Evolutionary conservation across 768 basidiomycete species (phyloP), one percentile per base, ranked within the genome.

Genomic region (Pisolithus tinctorius): DNA sequence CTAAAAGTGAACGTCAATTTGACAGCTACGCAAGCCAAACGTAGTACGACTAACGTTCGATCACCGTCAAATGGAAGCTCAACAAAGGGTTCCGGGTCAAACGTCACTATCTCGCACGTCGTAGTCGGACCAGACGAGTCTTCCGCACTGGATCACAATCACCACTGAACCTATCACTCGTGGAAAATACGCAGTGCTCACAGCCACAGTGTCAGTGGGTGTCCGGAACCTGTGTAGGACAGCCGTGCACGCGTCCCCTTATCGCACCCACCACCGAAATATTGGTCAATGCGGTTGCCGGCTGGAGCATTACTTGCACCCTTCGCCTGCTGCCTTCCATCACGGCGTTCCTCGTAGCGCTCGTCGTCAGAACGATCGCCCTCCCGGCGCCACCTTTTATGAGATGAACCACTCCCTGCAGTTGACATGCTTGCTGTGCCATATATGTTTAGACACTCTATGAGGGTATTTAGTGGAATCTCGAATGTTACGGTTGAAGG

Each of bases 391-490:
- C 78, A 81, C 50, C 70, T 74, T 61, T 73, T 80, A 56, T 69
- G 72, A 55, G 74, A 76, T 20, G 59, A 58, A 8, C 56, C 60
- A 45, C 48, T 59, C n/a, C 63, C 53, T 57, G 58, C 55, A 48
- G 60, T 62, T 13, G 69, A 62, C 13, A 70, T 60, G 34, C 64
- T 61, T 30, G 87, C 89, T 10, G 92, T 88, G 27, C 95, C 94
- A 60, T 94, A 97, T 50, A 97, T 85, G 60, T 95, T 94, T 30
- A 99, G 74, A 60, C 90, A 93, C 56, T 96, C 93, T 54, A 96
- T 79, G 47, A 97, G 70, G 3, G 84, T 85, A 63, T 82, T 79
- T 37, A 99, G 79, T 2, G 87, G 86, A 50, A 99, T 78, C 65
- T 94, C 91, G 60, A 97, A 88, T 0, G 81, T 76, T 2, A 71